phyloP scores from a whole-genome alignment of 768 basidiomycete species.

The Lyophyllum shimeji region DNA sequence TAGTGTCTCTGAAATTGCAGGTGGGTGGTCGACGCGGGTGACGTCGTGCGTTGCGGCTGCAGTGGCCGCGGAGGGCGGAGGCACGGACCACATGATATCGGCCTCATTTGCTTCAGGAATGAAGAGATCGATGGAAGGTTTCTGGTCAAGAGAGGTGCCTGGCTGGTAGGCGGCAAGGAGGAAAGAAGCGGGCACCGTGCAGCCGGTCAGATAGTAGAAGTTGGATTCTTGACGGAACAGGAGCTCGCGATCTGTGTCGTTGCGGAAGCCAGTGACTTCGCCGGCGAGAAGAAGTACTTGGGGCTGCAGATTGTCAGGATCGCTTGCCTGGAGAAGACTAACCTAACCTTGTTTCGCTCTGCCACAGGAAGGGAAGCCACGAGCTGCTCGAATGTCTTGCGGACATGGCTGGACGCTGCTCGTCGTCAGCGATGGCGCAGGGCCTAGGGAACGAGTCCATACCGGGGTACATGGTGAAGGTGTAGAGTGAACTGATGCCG shows the following conservation, averaged over 20 bases:
- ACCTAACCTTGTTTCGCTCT: slow-evolving; percentile 51
- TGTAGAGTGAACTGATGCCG: neutral
- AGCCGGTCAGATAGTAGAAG: slow-evolving; percentile 86
- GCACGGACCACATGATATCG: slow-evolving; percentile 87
- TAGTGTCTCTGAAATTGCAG: slow-evolving; percentile 45
- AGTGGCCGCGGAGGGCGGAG: slow-evolving; percentile 67
- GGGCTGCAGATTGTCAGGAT: slow-evolving; percentile 38
- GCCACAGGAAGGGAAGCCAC: slow-evolving; percentile 44
- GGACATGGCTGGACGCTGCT: slow-evolving; percentile 30
- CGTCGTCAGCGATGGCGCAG: neutral
- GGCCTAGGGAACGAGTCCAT: neutral
- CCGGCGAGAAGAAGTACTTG: slow-evolving; percentile 72
- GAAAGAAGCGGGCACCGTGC: slow-evolving; percentile 68
- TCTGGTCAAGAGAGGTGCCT: slow-evolving; percentile 40
- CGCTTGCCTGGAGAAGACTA: neutral
- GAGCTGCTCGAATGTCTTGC: slow-evolving; percentile 54
- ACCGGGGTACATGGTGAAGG: slow-evolving; percentile 13
- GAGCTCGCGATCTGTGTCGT: slow-evolving; percentile 86
- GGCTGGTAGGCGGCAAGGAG: slow-evolving; percentile 60
- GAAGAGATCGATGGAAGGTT: slow-evolving; percentile 61
- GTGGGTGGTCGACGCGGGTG: slow-evolving; percentile 53
- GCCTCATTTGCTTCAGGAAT: slow-evolving; percentile 73
- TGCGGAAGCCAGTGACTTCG: slow-evolving; percentile 59
- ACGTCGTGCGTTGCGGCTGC: slow-evolving; percentile 53
- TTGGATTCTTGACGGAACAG: slow-evolving; percentile 75